Evolutionary conservation across 1,139 yeast species (phyloP), one percentile per base, ranked within the genome.

Genomic region (Hyphopichia fennica): DNA sequence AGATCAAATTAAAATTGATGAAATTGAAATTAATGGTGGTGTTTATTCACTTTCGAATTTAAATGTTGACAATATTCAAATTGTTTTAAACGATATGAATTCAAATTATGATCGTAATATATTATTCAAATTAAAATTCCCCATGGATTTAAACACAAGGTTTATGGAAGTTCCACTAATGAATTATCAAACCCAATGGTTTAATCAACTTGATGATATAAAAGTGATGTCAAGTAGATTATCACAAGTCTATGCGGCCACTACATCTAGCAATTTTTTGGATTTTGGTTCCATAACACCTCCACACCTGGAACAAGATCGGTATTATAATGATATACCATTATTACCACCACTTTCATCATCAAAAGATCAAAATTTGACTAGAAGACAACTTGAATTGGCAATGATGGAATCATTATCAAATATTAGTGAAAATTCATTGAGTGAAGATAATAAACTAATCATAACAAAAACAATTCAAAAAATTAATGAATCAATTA

Each of bases 341-440:
- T 42, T 62, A 29, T 44, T 56, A 16, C 63, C 56, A 34, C 66
- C 67, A 9, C 46, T 67, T 17, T 60, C 72, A 2, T 56, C 63
- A 3, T 49, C 58, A 31, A 57, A 62, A 38, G 71, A 70, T 46
- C 60, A 62, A 2, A 42, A 56, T 1, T 60, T 57, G 44, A 61
- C 65, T 2, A 60, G 62, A 46, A 55, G 70, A 35, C 62, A 63
- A 40, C 60, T 67, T 4, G 75, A 71, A 44, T 44, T 65, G 19
- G 42, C 62, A 7, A 52, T 69, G 5, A 47, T 63, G 4, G 49
- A 58, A 7, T 28, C 31, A 28, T 28, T 28, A 28, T 28, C 31
- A n/a, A 28, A 10, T 4, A 28, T 28, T 25, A 11, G 13, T n/a
- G 28, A 25, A 11, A 11, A 25, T 11, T 25, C 28, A 8, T 25